These are phyloP conservation scores for Ceraceosorus bombacis DNA, from an alignment of 1,284 basidiomycete species.

Conservation along the genomic window DNA sequence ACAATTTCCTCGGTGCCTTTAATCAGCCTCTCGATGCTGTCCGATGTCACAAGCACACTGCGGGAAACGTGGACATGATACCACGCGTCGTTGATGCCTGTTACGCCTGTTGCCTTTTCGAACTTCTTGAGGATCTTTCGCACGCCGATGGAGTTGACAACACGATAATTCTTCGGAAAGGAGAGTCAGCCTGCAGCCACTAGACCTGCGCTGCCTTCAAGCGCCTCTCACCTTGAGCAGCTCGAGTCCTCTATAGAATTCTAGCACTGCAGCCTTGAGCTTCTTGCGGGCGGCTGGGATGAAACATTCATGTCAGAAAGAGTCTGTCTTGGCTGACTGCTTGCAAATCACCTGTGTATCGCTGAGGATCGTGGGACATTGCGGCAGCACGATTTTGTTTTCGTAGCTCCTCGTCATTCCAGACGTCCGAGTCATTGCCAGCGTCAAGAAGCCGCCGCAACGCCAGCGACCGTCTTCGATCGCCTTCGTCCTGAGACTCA, in stretches of 20 bases:
- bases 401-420: conserved; percentile 24
- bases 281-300: conserved; percentile 63
- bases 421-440: conserved; percentile 22
- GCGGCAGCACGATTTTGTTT: conserved; percentile 34
- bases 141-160: conserved; percentile 81
- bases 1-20: conserved; percentile 52
- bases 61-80: conserved; percentile 62
- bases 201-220: background rate
- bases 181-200: background rate
- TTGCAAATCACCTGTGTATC: conserved; percentile 55
- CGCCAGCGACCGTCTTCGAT: conserved; percentile 29
- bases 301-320: too few species aligned
- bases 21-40: conserved; percentile 61
- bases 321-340: too few species aligned
- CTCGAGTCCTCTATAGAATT: conserved; percentile 72
- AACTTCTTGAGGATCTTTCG: conserved; percentile 83
- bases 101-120: conserved; percentile 70
- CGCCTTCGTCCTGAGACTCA: conserved; percentile 26
- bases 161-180: conserved; percentile 25
- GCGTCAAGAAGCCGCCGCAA: conserved; percentile 16
- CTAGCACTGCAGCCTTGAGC: conserved; percentile 70
- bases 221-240: conserved; percentile 60
- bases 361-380: conserved; percentile 60
- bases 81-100: conserved; percentile 59
- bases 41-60: conserved; percentile 53